Percentiles rank a stretch among this genome's conserved stretches.
Conservation (phyloP, 768 basidiomycete genomes). For the Mycena indigotica region DNA sequence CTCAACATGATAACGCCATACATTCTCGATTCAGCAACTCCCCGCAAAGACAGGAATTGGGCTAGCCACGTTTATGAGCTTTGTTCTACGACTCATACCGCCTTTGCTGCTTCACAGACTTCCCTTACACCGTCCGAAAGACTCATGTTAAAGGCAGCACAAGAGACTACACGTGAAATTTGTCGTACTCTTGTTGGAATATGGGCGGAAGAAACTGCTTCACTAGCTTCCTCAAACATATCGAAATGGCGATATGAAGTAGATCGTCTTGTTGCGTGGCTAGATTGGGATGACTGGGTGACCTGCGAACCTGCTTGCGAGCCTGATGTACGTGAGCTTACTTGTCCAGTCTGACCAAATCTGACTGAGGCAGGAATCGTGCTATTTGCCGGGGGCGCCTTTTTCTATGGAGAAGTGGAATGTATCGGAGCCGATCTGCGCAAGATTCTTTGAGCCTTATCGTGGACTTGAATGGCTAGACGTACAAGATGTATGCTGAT, state of each 20-base stretch:
- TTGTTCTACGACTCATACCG: conserved; percentile 36
- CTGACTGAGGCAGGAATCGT: conserved; percentile 12
- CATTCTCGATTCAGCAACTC: conserved; percentile 25
- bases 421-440: conserved; percentile 2
- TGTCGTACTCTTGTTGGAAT: conserved; percentile 47
- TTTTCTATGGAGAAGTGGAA: conserved; percentile 17
- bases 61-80: conserved; percentile 35
- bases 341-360: neutral
- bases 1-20: conserved; percentile 35
- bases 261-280: conserved; percentile 46
- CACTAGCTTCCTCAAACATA: conserved; percentile 1
- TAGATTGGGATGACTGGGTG: conserved; percentile 56
- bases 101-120: conserved; percentile 18
- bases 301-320: conserved; percentile 50
- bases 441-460: conserved; percentile 18
- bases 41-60: conserved; percentile 28
- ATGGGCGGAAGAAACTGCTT: conserved; percentile 44
- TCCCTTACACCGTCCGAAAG: conserved; percentile 33
- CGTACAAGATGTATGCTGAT: too few species aligned
- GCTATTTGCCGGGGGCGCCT: conserved; percentile 14
- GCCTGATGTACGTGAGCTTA: conserved; percentile 40
- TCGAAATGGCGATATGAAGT: conserved; percentile 40
- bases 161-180: conserved; percentile 44
- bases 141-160: conserved; percentile 32
- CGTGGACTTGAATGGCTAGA: too few species aligned